Evolutionary conservation across 2,329 filamentous ascomycete species (phyloP), one percentile per base, ranked within the genome.

Genomic region (Xylariaceae sp.): DNA sequence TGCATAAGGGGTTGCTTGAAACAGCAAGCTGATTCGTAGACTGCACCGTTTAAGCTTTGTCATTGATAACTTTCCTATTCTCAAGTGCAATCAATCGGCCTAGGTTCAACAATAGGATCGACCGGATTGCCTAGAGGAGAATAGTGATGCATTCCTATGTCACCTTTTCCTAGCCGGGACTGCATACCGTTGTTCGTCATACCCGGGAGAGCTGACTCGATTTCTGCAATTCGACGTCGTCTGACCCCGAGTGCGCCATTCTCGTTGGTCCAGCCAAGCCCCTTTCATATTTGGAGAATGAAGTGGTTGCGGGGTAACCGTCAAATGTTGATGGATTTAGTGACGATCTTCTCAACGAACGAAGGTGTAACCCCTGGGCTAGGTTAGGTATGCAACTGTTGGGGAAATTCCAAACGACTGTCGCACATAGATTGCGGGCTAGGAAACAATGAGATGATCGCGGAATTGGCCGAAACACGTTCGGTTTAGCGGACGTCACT

Each of bases 261-360:
- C 43, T 58, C 28, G 50, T 58, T 63, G 60, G 60, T 31, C 43
- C 45, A 19, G n/a, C n/a, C 33, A 47, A 26, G n/a, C 37, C 43
- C 47, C 50, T 46, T 53, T 50, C 37, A 48, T n/a, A 41, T 43
- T 41, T 41, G 56, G 23, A 56, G 52, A 48, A 31, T 41, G 31
- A 44, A n/a, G 47, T 28, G 43, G 53, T 56, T 62, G 60, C 57
- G 60, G 60, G 60, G 60, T 62, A 62, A 54, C 36, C 41, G 41
- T 49, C 40, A 41, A 59, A 47, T 40, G 29, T 44, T 55, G 40
- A 50, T 51, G 48, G 48, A 37, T 24, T 24, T 14, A 53, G 46
- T 39, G 46, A 23, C 50, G 53, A 60, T 60, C 60, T 43, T 34
- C 56, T 36, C 47, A 45, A 40, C 41, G 19, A 53, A 28, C 23